Percentiles rank a stretch among this genome's conserved stretches.
These are phyloP conservation scores for Periglandula ipomoeae DNA, from an alignment of 2,329 filamentous ascomycete genomes.

Conservation along the genomic window DNA sequence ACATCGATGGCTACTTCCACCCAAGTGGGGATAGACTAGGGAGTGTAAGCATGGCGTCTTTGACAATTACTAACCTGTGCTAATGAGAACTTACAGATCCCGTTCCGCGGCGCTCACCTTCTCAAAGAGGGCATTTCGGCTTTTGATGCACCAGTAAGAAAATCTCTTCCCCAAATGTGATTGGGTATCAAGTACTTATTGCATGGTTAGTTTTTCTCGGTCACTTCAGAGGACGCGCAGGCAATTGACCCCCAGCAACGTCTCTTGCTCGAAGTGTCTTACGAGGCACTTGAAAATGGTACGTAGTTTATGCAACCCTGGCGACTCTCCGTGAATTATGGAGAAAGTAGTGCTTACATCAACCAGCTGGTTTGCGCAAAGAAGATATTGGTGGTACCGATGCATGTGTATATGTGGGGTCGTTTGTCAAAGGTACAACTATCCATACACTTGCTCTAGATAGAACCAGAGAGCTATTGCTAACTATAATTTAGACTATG, in stretches of 20 bases:
- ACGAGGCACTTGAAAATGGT: conserved; percentile 43
- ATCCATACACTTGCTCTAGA: background rate
- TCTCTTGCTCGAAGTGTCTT: conserved; percentile 40
- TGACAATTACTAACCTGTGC: background rate
- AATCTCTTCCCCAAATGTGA: background rate
- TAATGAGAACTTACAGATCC: conserved; percentile 25
- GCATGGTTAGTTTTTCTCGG: conserved; percentile 36
- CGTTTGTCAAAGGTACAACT: conserved; percentile 36
- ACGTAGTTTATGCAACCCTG: conserved; percentile 2
- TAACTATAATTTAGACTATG: conserved; percentile 30
- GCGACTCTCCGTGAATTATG: background rate
- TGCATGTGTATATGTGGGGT: conserved; percentile 40
- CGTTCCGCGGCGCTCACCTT: conserved; percentile 41
- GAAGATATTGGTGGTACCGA: conserved; percentile 34
- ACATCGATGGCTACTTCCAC: conserved; percentile 44
- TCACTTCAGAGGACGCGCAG: conserved; percentile 39
- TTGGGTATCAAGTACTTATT: background rate
- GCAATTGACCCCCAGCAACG: conserved; percentile 46
- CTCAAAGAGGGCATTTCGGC: conserved; percentile 35
- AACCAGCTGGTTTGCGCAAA: conserved; percentile 32
- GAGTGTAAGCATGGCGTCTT: conserved; percentile 26
- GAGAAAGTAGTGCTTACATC: background rate
- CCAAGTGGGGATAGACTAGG: conserved; percentile 40
- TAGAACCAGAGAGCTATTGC: background rate
- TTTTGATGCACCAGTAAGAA: conserved; percentile 39